Evolutionary conservation across 768 basidiomycete species (phyloP).

Genomic region (Lentinula boryana): DNA sequence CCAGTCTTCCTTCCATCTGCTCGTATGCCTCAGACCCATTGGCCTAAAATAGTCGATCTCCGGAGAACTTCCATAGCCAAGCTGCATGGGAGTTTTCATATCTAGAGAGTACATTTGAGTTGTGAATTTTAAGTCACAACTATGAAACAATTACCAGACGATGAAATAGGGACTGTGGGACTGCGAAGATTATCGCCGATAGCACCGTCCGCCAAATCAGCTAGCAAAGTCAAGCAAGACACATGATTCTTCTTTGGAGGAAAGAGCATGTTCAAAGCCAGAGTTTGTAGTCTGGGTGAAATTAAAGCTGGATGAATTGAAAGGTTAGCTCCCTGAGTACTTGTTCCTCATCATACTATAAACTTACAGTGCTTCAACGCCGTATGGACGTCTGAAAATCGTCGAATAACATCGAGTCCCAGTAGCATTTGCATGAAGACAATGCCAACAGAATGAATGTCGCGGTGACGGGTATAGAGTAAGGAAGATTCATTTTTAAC

Average conservation of each 20-base stretch:
- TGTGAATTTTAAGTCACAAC: not conserved
- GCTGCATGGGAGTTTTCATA: conserved; percentile 41
- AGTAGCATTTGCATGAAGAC: conserved; percentile 80
- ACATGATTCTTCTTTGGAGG: conserved; percentile 50
- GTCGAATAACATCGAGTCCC: conserved; percentile 62
- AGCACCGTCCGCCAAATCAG: not conserved
- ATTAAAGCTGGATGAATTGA: conserved; percentile 36
- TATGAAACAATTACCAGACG: not conserved
- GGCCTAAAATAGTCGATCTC: conserved; percentile 61
- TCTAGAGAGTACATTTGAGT: conserved; percentile 17
- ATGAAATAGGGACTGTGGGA: conserved; percentile 1
- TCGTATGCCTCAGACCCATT: conserved; percentile 32
- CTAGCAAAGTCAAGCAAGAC: conserved; percentile 17
- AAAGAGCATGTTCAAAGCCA: conserved; percentile 56
- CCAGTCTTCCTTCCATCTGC: conserved; percentile 92
- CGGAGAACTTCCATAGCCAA: conserved; percentile 41
- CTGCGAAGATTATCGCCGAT: not conserved
- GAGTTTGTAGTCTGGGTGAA: conserved; percentile 44
- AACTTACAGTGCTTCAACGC: conserved; percentile 53
- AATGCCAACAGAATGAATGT: conserved; percentile 79
- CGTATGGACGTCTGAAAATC: conserved; percentile 47
- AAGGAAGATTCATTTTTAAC: conserved; percentile 72
- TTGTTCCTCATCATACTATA: not conserved
- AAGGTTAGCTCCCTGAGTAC: not conserved
- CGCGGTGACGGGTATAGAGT: conserved; percentile 68